Evolutionary conservation across 257 asterid genomes (phyloP).

Genomic region (Orobanche coerulescens): DNA sequence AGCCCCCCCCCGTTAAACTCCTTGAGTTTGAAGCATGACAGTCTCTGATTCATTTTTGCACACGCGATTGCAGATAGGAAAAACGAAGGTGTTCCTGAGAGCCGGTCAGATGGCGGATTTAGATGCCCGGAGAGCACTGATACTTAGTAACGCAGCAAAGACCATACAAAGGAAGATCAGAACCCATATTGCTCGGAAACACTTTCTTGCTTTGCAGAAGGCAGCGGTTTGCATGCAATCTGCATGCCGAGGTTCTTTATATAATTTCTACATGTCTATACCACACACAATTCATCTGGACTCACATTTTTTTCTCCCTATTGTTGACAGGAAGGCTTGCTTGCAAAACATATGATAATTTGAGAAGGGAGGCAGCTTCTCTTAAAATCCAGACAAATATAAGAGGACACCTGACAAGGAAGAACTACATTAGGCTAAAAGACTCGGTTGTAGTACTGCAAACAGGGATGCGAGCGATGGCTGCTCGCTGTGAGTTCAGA

Average conservation of each 20-base stretch:
- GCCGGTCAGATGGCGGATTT: conserved; percentile 98
- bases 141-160: conserved; percentile 76
- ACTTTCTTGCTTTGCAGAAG: conserved; percentile 66
- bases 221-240: conserved; percentile 73
- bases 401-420: conserved; percentile 72
- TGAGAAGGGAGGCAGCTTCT: conserved; percentile 72
- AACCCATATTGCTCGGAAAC: conserved; percentile 64
- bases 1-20: too few relatives aligned
- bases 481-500: conserved; percentile 58
- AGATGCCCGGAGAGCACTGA: conserved; percentile 82
- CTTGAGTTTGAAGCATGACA: background rate
- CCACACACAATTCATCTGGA: too few relatives aligned
- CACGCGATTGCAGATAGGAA: conserved; percentile 63
- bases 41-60: background rate
- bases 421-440: conserved; percentile 45
- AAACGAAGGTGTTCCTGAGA: conserved; percentile 80
- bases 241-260: conserved; percentile 62
- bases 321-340: conserved; percentile 67
- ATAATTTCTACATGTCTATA: too few relatives aligned
- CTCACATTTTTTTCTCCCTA: conserved; percentile 1
- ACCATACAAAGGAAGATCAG: conserved; percentile 70
- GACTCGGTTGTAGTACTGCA: conserved; percentile 53
- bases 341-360: conserved; percentile 40
- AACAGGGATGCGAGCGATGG: conserved; percentile 78
- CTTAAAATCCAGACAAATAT: conserved; percentile 64